phyloP scores from a whole-genome alignment of 768 basidiomycete species.

The Paxillus rubicundulus region DNA sequence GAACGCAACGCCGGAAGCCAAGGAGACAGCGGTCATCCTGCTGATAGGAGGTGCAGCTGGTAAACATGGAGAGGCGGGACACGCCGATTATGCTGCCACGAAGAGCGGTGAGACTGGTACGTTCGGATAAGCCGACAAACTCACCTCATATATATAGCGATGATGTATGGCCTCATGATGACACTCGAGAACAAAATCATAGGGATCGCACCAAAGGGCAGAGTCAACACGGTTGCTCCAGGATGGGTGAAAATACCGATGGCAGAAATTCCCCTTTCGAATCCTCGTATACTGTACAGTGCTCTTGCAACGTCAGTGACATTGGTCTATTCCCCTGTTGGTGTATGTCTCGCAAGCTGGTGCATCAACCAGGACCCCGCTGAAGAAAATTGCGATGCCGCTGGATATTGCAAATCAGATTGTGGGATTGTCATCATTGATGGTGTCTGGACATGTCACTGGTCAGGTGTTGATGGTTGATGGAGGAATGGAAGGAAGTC shows the following conservation, averaged over 20 bases:
- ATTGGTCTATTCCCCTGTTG: neutral
- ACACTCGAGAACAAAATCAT: conserved; percentile 81
- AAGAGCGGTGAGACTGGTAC: conserved; percentile 55
- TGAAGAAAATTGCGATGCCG: conserved; percentile 65
- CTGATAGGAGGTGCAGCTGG: conserved; percentile 72
- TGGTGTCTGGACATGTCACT: conserved; percentile 66
- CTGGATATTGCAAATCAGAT: conserved; percentile 67
- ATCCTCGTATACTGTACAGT: conserved; percentile 51
- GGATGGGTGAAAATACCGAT: conserved; percentile 68
- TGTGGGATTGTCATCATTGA: conserved; percentile 55
- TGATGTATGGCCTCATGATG: conserved; percentile 71
- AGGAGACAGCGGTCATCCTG: conserved; percentile 57
- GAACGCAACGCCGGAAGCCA: conserved; percentile 36
- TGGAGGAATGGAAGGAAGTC: conserved; percentile 77
- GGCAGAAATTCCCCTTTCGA: conserved; percentile 54
- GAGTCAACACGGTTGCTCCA: conserved; percentile 71
- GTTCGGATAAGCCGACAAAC: neutral
- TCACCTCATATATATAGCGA: conserved; percentile 36
- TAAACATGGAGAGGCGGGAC: conserved; percentile 67
- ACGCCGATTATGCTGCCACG: conserved; percentile 63
- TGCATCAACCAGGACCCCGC: conserved; percentile 49
- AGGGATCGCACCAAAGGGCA: conserved; percentile 62
- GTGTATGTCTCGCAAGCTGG: too few species aligned
- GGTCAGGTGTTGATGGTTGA: conserved; percentile 70
- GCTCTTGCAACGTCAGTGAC: conserved; percentile 64